Evolutionary conservation across 2,329 filamentous ascomycete species (phyloP).

Genomic region (Herpotrichia juniperi): DNA sequence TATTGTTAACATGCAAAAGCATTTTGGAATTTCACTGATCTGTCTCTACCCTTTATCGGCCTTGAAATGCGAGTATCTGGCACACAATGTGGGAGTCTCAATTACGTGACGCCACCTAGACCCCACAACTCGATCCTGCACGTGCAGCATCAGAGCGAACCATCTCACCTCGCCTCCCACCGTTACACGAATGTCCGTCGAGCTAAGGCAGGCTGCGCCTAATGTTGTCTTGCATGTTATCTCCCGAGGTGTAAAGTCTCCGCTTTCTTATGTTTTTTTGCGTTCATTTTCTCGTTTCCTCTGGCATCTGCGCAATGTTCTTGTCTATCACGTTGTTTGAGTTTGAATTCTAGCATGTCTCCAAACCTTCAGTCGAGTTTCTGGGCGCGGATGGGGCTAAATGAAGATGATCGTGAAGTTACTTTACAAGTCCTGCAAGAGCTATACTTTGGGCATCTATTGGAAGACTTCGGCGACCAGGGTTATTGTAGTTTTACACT

Average conservation of each 20-base stretch:
- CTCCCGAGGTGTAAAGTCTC: not conserved
- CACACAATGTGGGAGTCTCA: not conserved
- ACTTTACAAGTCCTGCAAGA: constrained; percentile 16
- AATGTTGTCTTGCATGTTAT: constrained; percentile 9
- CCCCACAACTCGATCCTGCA: constrained; percentile 17
- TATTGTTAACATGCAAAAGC: not conserved
- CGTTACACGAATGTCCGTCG: not conserved
- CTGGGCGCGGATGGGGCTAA: constrained; percentile 19
- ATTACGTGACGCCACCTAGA: constrained; percentile 13
- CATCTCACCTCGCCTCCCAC: constrained; percentile 11
- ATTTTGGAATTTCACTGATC: not conserved
- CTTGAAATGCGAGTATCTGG: not conserved
- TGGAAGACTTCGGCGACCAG: constrained; percentile 23
- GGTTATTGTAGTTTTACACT: constrained; percentile 33
- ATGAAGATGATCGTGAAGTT: constrained; percentile 10
- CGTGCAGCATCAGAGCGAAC: constrained; percentile 15
- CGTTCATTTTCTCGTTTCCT: not conserved
- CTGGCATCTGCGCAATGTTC: not conserved
- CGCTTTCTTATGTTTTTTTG: not conserved
- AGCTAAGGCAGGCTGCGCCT: not conserved
- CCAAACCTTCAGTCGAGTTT: constrained; percentile 15
- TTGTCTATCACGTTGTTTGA: not conserved
- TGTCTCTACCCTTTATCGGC: not conserved
- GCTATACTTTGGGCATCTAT: constrained; percentile 6
- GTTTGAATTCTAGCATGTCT: constrained; percentile 9